Base-by-base conservation (phyloP, 2,329 filamentous ascomycete genomes). In the Hymenotorrendiella dingleyae region DNA sequence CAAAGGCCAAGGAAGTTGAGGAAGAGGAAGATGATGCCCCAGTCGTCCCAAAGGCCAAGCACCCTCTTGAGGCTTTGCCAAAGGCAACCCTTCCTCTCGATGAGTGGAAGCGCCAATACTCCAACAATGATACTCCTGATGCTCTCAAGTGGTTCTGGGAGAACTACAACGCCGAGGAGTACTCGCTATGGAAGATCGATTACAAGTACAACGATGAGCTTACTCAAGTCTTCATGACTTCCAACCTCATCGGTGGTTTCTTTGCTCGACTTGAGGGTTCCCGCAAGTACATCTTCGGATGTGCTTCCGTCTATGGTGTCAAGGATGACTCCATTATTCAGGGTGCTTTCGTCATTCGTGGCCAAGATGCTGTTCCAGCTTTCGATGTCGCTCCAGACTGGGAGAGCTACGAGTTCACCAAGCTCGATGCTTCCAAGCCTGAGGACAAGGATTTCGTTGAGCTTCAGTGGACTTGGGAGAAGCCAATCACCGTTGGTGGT, bases 151-250 rank as follows among this genome's bases (percentile, higher is more conserved):
- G 86, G 85, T 97, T 98, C 83, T 98, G 91, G 91, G 82, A 96
- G 74, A 88, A 94, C 69, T 80, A 81, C 71, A 91, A 93, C 64
- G 83, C 93, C 59, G 84, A 89, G 54, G 93, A 98, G 72, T 98
- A 93, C 80, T 94, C 89, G 43, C 72, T 98, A 68, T 98, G 89
- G 88, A 82, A 80, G 67, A 73, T 90, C 59, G 84, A 90, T 71
- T 98, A 95, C 83, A 96, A 95, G 83, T 98, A 98, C 80, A 94
- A 96, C 71, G 82, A 95, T 49, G 93, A 98, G 82, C 80, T 98
- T 57, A 96, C 88, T 64, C 74, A 93, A 70, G 86, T 85, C 64
- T 98, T 98, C 86, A 98, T 98, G 93, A 91, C 88, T 59, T 87
- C 85, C 78, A 98, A 98, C 81, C 75, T 97, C 69, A 91, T 98